phyloP scores from a whole-genome alignment of 345 rosid species.

The Gossypium rotundifolium region DNA sequence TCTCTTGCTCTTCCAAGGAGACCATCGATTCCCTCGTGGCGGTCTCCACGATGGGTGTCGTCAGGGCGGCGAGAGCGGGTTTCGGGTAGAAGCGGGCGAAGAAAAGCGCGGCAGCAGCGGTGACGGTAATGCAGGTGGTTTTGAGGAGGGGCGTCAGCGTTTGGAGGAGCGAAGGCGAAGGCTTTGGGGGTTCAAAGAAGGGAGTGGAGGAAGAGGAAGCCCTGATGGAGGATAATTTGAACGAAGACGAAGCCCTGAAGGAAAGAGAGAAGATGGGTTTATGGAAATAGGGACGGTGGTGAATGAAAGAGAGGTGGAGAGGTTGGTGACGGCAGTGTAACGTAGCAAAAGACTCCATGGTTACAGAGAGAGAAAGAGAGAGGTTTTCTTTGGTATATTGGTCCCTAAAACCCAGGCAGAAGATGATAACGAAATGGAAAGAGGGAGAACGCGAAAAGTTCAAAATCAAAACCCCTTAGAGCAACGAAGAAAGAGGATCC shows the following conservation, averaged over 20 bases:
- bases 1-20: slow-evolving; percentile 45
- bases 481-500: not conserved
- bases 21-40: slow-evolving; percentile 4
- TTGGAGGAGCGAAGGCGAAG: slow-evolving; percentile 16
- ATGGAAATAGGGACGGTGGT: slow-evolving; percentile 30
- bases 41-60: slow-evolving; percentile 31
- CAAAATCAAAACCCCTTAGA: not conserved
- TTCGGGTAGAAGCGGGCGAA: slow-evolving; percentile 40
- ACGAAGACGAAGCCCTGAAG: slow-evolving; percentile 29
- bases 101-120: slow-evolving; percentile 57
- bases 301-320: slow-evolving; percentile 37
- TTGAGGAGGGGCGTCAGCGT: slow-evolving; percentile 35
- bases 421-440: not conserved
- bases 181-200: slow-evolving; percentile 16
- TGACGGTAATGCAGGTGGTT: slow-evolving; percentile 46
- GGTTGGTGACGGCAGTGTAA: slow-evolving; percentile 36
- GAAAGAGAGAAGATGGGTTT: slow-evolving; percentile 31
- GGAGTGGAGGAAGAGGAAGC: slow-evolving; percentile 24
- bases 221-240: slow-evolving; percentile 33
- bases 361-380: not conserved
- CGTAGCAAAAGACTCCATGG: slow-evolving; percentile 57
- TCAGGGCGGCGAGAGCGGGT: slow-evolving; percentile 52
- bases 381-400: not conserved
- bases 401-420: not conserved
- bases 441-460: not conserved